phyloP scores from a whole-genome alignment of 2,329 filamentous ascomycete genomes.

The Coniella vitis region DNA sequence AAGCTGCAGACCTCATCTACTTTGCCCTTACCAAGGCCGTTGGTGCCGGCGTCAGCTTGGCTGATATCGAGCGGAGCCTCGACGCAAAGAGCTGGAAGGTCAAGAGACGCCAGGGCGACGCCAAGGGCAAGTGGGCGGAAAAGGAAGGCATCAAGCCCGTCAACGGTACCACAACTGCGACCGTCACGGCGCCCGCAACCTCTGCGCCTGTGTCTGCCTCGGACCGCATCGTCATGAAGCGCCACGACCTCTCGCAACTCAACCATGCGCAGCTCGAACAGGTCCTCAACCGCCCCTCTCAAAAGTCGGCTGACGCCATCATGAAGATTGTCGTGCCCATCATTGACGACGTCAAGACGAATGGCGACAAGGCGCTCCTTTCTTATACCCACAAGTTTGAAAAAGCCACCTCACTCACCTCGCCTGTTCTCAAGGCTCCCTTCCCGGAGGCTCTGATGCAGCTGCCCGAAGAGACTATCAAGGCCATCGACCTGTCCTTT shows the following conservation, averaged over 20 bases:
- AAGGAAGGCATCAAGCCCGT: slow-evolving; percentile 62
- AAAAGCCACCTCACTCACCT: slow-evolving; percentile 84
- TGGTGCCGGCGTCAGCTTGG: slow-evolving; percentile 73
- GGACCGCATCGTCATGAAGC: slow-evolving; percentile 71
- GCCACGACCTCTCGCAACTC: slow-evolving; percentile 62
- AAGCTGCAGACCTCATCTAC: slow-evolving; percentile 92
- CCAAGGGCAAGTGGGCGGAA: slow-evolving; percentile 86
- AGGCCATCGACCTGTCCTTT: slow-evolving; percentile 89
- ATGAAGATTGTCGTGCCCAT: slow-evolving; percentile 88
- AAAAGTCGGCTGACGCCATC: slow-evolving; percentile 90
- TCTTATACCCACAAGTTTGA: slow-evolving; percentile 98
- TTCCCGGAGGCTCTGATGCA: slow-evolving; percentile 84
- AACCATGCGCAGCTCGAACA: slow-evolving; percentile 60
- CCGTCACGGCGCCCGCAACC: slow-evolving; percentile 24
- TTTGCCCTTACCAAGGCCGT: slow-evolving; percentile 90
- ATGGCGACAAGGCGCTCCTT: slow-evolving; percentile 82
- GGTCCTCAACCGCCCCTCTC: slow-evolving; percentile 79
- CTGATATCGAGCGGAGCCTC: slow-evolving; percentile 86
- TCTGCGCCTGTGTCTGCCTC: slow-evolving; percentile 22
- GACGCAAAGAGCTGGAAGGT: slow-evolving; percentile 95
- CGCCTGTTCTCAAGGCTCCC: slow-evolving; percentile 82
- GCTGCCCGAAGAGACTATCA: slow-evolving; percentile 71
- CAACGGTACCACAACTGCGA: slow-evolving; percentile 27
- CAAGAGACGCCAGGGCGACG: slow-evolving; percentile 85
- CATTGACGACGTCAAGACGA: slow-evolving; percentile 74